Percentiles rank a stretch among this genome's conserved stretches.
Evolutionary conservation across 2,329 filamentous ascomycete genomes (phyloP).

Genomic region (Chaetomiaceae sp.): DNA sequence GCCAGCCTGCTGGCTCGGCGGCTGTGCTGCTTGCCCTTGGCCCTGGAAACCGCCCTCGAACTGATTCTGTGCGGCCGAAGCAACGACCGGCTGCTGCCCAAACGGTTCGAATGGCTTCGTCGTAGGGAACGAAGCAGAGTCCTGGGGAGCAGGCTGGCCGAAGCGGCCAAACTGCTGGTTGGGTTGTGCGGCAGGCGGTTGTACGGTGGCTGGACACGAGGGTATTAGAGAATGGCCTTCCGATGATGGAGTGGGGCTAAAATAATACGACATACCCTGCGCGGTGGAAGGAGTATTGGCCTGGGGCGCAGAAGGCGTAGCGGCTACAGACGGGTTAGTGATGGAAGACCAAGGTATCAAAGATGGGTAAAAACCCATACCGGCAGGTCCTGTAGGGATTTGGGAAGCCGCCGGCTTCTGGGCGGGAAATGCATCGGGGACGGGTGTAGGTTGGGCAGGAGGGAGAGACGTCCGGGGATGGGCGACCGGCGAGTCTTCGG

Average conservation of each 20-base stretch:
- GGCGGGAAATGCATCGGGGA: constrained; percentile 52
- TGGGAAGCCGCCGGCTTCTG: constrained; percentile 52
- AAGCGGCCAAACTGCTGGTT: constrained; percentile 68
- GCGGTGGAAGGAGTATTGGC: constrained; percentile 34
- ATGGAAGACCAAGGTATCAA: background rate
- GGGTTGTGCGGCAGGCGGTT: constrained; percentile 49
- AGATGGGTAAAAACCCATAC: constrained; percentile 26
- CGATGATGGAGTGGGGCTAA: constrained; percentile 24
- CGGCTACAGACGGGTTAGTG: constrained; percentile 29
- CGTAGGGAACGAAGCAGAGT: constrained; percentile 50
- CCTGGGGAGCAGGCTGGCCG: constrained; percentile 57
- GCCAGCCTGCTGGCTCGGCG: constrained; percentile 55
- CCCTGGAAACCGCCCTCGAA: constrained; percentile 55
- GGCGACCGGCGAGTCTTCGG: constrained; percentile 84
- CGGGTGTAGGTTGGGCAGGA: constrained; percentile 56
- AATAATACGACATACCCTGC: constrained; percentile 34
- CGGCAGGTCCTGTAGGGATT: constrained; percentile 39
- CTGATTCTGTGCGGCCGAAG: constrained; percentile 46
- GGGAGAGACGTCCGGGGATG: constrained; percentile 84
- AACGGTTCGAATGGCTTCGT: constrained; percentile 90
- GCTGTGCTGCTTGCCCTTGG: constrained; percentile 56
- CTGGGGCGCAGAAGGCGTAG: constrained; percentile 29
- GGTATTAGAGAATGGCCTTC: constrained; percentile 31
- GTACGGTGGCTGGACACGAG: constrained; percentile 45
- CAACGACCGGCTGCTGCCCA: constrained; percentile 62